Evolutionary conservation across 116 monocot species (phyloP).

Genomic region (Trichopus zeylanicus): DNA sequence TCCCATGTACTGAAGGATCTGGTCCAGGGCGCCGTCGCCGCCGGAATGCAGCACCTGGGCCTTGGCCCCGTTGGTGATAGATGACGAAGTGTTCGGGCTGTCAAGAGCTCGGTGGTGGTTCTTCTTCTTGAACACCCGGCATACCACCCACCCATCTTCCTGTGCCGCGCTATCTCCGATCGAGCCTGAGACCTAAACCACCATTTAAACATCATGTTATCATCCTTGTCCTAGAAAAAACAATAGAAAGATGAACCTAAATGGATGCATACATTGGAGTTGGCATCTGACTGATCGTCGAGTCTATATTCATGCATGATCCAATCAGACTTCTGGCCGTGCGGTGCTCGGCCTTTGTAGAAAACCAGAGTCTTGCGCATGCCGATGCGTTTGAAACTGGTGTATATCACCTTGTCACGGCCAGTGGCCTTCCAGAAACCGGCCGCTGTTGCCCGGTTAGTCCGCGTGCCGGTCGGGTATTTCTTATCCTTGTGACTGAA

Average conservation of each 20-base stretch:
- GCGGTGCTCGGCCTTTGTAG: constrained; percentile 65
- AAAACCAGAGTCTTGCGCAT: constrained; percentile 89
- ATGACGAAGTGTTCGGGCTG: constrained; percentile 17
- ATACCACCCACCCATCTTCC: constrained; percentile 94
- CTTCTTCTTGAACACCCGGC: constrained; percentile 93
- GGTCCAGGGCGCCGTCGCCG: constrained; percentile 46
- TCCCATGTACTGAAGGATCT: constrained; percentile 72
- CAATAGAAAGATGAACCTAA: background rate
- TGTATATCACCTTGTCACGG: constrained; percentile 58
- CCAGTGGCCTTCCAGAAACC: constrained; percentile 88
- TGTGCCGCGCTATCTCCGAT: constrained; percentile 25
- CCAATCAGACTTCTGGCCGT: constrained; percentile 78
- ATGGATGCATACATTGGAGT: constrained; percentile 10
- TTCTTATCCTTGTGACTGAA: constrained; percentile 98
- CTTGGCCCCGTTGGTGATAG: constrained; percentile 15
- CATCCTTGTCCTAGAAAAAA: too few relatives aligned
- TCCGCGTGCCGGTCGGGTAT: constrained; percentile 69
- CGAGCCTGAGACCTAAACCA: constrained; percentile 7
- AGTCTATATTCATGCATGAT: constrained; percentile 80
- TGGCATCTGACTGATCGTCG: constrained; percentile 31
- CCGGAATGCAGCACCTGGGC: constrained; percentile 20
- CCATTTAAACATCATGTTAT: background rate
- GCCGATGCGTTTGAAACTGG: constrained; percentile 48
- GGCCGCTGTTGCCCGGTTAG: constrained; percentile 58
- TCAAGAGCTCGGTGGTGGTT: constrained; percentile 41